Evolutionary conservation across 208 protist species (phyloP).

Genomic region (Acanthamoeba lenticulata): DNA sequence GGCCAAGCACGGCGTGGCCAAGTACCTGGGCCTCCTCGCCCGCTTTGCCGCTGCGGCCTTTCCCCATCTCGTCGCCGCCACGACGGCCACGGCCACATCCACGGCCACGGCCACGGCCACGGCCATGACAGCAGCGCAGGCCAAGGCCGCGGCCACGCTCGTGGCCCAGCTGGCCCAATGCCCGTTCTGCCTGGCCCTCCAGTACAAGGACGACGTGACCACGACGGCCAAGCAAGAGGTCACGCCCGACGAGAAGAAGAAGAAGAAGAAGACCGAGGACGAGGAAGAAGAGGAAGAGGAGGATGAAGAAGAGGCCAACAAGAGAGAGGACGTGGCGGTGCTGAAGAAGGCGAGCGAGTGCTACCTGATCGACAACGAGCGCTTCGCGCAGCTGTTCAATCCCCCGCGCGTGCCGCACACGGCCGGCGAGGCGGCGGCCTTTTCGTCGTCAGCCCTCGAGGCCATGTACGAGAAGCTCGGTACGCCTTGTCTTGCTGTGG

Average conservation of each 20-base stretch:
- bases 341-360: constrained; percentile 36
- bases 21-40: neutral
- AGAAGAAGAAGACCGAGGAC: neutral
- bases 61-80: neutral
- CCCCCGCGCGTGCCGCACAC: neutral
- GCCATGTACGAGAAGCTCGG: neutral
- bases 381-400: constrained; percentile 29
- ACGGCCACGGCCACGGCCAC: neutral
- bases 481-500: neutral
- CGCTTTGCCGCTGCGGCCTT: constrained; percentile 4
- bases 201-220: neutral
- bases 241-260: no score
- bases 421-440: neutral
- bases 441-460: neutral
- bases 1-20: neutral
- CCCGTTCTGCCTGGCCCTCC: constrained; percentile 14
- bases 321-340: neutral
- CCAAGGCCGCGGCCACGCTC: neutral
- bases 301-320: neutral
- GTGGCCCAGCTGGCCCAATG: neutral
- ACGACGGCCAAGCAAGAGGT: neutral
- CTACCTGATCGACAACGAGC: constrained; percentile 48
- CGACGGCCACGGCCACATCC: neutral
- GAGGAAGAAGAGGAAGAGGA: neutral
- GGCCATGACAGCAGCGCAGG: neutral